Percentiles rank a stretch among this genome's conserved stretches.
Evolutionary conservation across 768 basidiomycete species (phyloP).

Genomic region (Podaxis carcinomalis): DNA sequence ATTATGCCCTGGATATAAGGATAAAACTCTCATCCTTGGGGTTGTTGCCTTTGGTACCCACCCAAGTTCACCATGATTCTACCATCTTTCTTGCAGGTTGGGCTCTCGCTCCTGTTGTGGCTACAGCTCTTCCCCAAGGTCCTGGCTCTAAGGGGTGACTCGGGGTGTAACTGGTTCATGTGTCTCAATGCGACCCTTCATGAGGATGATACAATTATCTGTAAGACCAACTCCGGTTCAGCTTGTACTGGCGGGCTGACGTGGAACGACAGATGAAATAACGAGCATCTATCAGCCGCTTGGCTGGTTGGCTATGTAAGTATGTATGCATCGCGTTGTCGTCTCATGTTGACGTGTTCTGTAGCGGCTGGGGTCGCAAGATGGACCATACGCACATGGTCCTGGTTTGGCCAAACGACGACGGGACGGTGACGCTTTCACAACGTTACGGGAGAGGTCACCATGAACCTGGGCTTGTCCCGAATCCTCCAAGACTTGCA

Average conservation of each 20-base stretch:
- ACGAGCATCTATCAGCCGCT: constrained; percentile 32
- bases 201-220: constrained; percentile 36
- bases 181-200: constrained; percentile 44
- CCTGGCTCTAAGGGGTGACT: constrained; percentile 36
- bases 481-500: constrained; percentile 43
- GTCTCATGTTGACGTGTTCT: not conserved
- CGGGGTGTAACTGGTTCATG: constrained; percentile 36
- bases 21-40: not conserved
- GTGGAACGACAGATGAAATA: constrained; percentile 36
- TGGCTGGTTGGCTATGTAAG: constrained; percentile 55
- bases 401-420: constrained; percentile 45
- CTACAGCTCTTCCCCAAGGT: constrained; percentile 18
- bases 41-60: not conserved
- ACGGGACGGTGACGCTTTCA: constrained; percentile 53
- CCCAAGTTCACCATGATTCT: constrained; percentile 5
- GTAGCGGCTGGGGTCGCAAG: constrained; percentile 44
- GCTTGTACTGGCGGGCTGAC: not conserved
- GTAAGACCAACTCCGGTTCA: constrained; percentile 25
- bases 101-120: constrained; percentile 13
- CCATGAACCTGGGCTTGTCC: constrained; percentile 39
- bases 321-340: not conserved
- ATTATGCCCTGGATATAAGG: constrained; percentile 3
- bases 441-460: constrained; percentile 50
- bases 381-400: constrained; percentile 55
- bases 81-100: constrained; percentile 13